Evolutionary conservation across 1,284 basidiomycete species (phyloP).

Genomic region (Puccinia coronata): DNA sequence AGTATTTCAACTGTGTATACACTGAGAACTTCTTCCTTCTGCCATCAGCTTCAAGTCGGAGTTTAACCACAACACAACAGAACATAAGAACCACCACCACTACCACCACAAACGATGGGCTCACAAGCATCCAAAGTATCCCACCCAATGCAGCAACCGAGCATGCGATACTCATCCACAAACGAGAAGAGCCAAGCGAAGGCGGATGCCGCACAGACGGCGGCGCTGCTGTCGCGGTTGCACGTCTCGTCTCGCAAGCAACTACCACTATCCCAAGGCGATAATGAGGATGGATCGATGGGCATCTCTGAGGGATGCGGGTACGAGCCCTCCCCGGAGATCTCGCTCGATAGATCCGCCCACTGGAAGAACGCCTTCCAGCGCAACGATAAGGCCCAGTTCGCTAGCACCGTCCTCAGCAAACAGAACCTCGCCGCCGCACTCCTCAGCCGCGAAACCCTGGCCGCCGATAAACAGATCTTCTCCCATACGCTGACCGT

Average conservation of each 20-base stretch:
- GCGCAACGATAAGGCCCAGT: constrained; percentile 66
- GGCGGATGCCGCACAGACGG: constrained; percentile 50
- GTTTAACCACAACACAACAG: neutral
- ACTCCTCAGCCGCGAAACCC: constrained; percentile 69
- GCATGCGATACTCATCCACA: neutral
- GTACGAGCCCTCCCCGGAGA: constrained; percentile 19
- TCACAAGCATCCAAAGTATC: constrained; percentile 62
- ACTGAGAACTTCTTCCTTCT: too few species aligned
- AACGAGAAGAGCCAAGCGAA: constrained; percentile 51
- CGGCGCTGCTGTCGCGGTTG: constrained; percentile 24
- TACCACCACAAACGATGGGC: constrained; percentile 62
- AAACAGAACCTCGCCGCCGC: constrained; percentile 71
- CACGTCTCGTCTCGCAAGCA: constrained; percentile 18
- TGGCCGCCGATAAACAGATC: constrained; percentile 52
- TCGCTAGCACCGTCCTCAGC: constrained; percentile 77
- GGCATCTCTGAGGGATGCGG: too few species aligned
- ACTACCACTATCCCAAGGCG: neutral
- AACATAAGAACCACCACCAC: neutral
- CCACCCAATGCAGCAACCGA: constrained; percentile 50
- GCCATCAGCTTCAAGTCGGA: neutral
- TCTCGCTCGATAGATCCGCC: constrained; percentile 51
- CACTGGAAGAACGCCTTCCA: constrained; percentile 53
- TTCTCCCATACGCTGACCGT: constrained; percentile 46
- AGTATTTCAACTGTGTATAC: too few species aligned
- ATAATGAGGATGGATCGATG: too few species aligned